Evolutionary conservation across 305 asterid genomes (phyloP), one percentile per base, ranked within the genome.

Genomic region (Fraxinus platypoda): DNA sequence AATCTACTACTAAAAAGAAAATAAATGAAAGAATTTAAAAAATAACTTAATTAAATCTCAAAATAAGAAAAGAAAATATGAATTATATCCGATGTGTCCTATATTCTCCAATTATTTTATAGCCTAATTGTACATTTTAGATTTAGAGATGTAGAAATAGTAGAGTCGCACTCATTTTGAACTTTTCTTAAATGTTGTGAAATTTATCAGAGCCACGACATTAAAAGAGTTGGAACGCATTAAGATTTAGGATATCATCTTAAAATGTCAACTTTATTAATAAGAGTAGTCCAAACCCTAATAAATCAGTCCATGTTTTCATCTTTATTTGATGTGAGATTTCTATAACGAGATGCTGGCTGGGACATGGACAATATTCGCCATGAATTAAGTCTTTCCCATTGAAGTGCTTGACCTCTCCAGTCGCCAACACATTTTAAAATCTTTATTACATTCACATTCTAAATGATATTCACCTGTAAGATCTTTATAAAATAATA

Each of bases 371-470:
- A 28, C 54, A 75, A 76, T 35, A 26, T 77, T 80, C 81, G 62
- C 19, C 80, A 79, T 73, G 66, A 80, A 77, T 77, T 81, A 49
- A 80, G 2, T 74, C 5, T 15, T 28, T n/a, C 49, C 41, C 46
- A 35, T 74, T 37, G 12, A 81, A 81, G 79, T 57, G 3, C 74
- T 73, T 57, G 78, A 49, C 77, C 13, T 54, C n/a, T n/a, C n/a
- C n/a, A n/a, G n/a, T n/a, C 49, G 19, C 23, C 25, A 80, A 78
- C 33, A 78, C 84, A 75, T 59, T 57, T 75, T 57, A 26, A 57
- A 81, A 6, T 23, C 74, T 15, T 74, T 81, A 25, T 13, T 57
- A 0, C 43, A 81, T 13, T 31, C 7, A 57, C 19, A 73, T 38
- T 81, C 75, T 12, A 54, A 34, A 72, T 49, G 25, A 38, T 6